Evolutionary conservation across 768 basidiomycete genomes (phyloP), one percentile per base, ranked within the genome.

Genomic region (Hericium rajendrae): DNA sequence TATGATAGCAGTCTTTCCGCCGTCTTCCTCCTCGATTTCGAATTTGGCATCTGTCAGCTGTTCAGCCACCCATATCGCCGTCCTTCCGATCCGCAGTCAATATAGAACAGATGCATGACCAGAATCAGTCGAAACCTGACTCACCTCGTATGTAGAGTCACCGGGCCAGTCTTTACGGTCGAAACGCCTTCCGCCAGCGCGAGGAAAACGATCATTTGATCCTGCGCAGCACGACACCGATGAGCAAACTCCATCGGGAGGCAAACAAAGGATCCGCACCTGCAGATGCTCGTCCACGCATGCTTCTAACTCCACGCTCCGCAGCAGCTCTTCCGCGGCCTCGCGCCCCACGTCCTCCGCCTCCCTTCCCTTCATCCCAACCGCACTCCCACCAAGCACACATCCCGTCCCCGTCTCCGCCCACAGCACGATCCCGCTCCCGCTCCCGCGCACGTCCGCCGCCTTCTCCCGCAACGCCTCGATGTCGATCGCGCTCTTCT

Each of bases 131-230:
- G 24, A 15, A 51, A 4, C 40, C 40, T 22, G n/a, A 64, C 70
- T 26, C 56, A 85, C 87, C 74, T 76, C 6, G 88, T 89, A 69
- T 91, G 88, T 59, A 86, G 68, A 20, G 77, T 82, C 38, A 90
- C 62, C 4, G 81, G 85, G 2, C 80, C 78, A 24, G 70, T 77
- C 49, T 72, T 74, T 26, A 91, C 72, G 54, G 72, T 73, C 11
- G 86, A 89, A 24, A 63, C 75, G 4, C 86, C 86, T 51, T 82
- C 69, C 9, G 88, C 86, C 16, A 91, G 74, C 9, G 86, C 86
- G 71, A 90, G 80, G 65, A 88, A 84, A 39, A 90, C 78, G 49
- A 90, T 81, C 18, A 90, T 83, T 65, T 91, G 88, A 67, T 91
- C 89, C 74, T 88, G 75, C 16, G 76, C 62, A 72, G 72, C 75